Conservation (phyloP, 345 rosid genomes). For the Sisymbrium altissimum region DNA sequence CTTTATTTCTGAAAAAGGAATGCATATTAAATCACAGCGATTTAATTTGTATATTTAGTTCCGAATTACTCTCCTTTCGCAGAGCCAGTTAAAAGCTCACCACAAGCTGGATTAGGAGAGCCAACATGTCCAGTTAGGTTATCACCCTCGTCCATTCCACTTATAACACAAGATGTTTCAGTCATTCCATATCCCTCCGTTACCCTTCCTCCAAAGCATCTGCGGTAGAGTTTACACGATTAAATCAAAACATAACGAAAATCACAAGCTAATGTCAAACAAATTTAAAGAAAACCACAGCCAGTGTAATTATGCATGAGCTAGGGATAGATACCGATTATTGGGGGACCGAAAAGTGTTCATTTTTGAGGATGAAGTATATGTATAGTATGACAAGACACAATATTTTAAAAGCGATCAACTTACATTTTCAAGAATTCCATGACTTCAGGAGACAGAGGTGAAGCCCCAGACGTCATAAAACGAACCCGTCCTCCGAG, state of each 20-base stretch:
- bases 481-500: conserved; percentile 94
- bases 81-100: conserved; percentile 46
- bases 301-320: neutral
- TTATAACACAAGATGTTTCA: conserved; percentile 41
- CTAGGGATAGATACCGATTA: conserved; percentile 1
- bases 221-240: conserved; percentile 30
- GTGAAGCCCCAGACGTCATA: conserved; percentile 89
- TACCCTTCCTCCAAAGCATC: conserved; percentile 75
- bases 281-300: conserved; percentile 3
- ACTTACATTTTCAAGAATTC: conserved; percentile 89
- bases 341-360: conserved; percentile 7
- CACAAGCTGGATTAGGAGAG: conserved; percentile 91
- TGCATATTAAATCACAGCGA: neutral
- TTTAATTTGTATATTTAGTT: neutral
- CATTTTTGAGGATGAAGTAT: neutral
- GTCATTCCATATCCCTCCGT: conserved; percentile 43
- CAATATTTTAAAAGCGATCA: conserved; percentile 7
- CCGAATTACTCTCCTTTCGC: neutral
- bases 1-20: conserved; percentile 69
- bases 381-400: neutral
- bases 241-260: neutral
- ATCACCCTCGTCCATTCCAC: conserved; percentile 37
- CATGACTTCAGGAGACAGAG: conserved; percentile 94
- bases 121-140: conserved; percentile 87
- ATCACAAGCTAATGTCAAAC: neutral